Base-by-base conservation (phyloP, 2,329 filamentous ascomycete species). In the Claviceps digitariae region DNA sequence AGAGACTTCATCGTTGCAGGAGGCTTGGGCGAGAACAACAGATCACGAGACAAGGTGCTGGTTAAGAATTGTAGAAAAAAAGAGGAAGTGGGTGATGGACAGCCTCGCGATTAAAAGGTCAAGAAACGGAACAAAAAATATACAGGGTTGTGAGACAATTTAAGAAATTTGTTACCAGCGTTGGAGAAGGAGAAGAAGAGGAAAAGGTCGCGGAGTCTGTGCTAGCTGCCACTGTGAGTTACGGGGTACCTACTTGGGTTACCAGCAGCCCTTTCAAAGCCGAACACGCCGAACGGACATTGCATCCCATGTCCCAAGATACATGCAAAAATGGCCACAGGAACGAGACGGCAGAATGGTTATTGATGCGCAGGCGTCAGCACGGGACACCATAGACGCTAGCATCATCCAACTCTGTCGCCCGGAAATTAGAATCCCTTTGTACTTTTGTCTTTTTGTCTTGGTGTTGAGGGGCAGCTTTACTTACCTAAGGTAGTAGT, bases 1-100 rank as follows among this genome's bases (percentile, higher is more conserved):
- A 71, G 64, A 31, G 50, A 52, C 52, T 50, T 58, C 52, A 56
- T 57, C 25, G 21, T 50, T 45, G 38, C 25, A 23, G 49, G 59
- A 3, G 13, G 15, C 17, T 20, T 23, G 31, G 44, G 17, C 21
- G 44, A 46, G 1, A n/a, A 12, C 15, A 15, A 20, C 7, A 12
- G 31, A 13, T 8, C 8, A 12, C 15, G 21, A 27, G 13, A 8
- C 21, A 8, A 27, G 9, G 17, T 13, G 20, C 29, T 31, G 27
- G n/a, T n/a, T 34, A 9, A 10, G 17, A 4, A 23, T 13, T 7
- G 27, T 5, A 21, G 2, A 9, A 2, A 20, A 20, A 12, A 12
- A 17, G 36, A 3, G 4, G 15, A 17, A 38, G 13, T 29, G 15
- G 36, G 17, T 17, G 15, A 34, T n/a, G n/a, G n/a, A n/a, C 31